Evolutionary conservation across 345 rosid genomes (phyloP).

Genomic region (Geranium brycei): DNA sequence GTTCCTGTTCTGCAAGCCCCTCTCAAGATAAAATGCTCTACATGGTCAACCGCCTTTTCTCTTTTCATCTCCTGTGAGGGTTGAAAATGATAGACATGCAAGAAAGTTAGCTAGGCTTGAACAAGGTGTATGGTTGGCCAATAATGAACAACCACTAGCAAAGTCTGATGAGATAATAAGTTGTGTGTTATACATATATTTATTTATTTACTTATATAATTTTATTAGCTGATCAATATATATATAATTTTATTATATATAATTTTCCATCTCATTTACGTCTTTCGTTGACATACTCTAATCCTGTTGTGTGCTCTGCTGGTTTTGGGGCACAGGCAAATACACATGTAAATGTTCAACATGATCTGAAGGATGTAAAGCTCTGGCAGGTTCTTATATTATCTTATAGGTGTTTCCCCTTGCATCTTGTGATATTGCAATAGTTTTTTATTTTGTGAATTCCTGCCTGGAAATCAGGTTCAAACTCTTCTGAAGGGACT

Average conservation of each 20-base stretch:
- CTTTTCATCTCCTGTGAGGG: not conserved
- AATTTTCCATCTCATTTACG: not conserved
- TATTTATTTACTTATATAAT: too few species aligned
- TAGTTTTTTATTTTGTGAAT: not conserved
- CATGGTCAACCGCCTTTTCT: not conserved
- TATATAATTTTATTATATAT: too few species aligned
- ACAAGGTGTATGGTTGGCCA: too few species aligned
- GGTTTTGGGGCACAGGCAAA: conserved; percentile 56
- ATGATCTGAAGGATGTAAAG: conserved; percentile 89
- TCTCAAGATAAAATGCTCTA: too few species aligned
- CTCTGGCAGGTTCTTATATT: conserved; percentile 78
- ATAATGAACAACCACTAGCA: too few species aligned
- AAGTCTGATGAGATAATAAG: too few species aligned
- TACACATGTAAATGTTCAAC: conserved; percentile 75
- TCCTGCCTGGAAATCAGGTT: conserved; percentile 38
- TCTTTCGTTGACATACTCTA: not conserved
- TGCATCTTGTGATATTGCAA: not conserved
- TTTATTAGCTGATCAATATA: too few species aligned
- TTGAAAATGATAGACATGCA: too few species aligned
- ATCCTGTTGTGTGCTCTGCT: conserved; percentile 9
- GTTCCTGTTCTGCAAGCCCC: not conserved
- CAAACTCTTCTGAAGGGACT: conserved; percentile 91
- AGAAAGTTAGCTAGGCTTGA: too few species aligned
- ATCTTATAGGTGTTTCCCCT: not conserved
- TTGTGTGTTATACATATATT: too few species aligned